A percentile compares a stretch with the other conserved stretches of the same genome.
Conservation (phyloP, 352 stramenopile species). For the Thraustotheca clavata region DNA sequence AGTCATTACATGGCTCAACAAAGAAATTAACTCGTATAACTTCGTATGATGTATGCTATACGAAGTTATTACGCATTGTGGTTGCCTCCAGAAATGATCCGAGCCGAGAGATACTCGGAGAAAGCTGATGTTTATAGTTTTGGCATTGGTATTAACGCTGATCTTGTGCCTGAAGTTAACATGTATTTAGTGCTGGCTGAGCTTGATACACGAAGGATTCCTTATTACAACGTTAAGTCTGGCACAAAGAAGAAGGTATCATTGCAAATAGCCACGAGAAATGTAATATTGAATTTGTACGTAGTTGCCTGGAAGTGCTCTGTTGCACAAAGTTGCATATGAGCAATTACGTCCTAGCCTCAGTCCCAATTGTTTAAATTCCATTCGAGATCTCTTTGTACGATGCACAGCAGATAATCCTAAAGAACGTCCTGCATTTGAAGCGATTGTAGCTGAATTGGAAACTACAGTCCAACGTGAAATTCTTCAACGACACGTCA, state of each 20-base stretch:
- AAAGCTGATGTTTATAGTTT: slow-evolving; percentile 87
- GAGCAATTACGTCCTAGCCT: slow-evolving; percentile 77
- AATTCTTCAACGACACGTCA: slow-evolving; percentile 64
- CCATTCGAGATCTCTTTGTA: slow-evolving; percentile 67
- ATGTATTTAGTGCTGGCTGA: slow-evolving; percentile 59
- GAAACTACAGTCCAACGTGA: slow-evolving; percentile 82
- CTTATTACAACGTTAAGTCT: slow-evolving; percentile 83
- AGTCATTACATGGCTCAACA: slow-evolving; percentile 89
- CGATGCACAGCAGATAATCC: slow-evolving; percentile 75
- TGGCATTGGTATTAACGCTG: slow-evolving; percentile 47
- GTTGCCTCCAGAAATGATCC: slow-evolving; percentile 85
- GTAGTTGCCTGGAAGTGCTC: slow-evolving; percentile 66
- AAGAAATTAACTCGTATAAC: slow-evolving; percentile 90
- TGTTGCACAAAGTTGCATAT: slow-evolving; percentile 88
- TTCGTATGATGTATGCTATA: too few species aligned
- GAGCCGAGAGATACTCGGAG: slow-evolving; percentile 79
- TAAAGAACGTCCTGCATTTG: slow-evolving; percentile 62
- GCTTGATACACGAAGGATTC: slow-evolving; percentile 78
- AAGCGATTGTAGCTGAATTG: slow-evolving; percentile 78
- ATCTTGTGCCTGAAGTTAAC: not conserved
- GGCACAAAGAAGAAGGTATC: slow-evolving; percentile 71
- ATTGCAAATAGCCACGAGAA: too few species aligned
- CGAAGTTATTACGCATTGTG: too few species aligned
- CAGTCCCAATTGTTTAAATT: slow-evolving; percentile 76
- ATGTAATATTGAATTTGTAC: not conserved